Percentiles rank a stretch among this genome's conserved stretches.
phyloP scores from a whole-genome alignment of 768 basidiomycete genomes.

The Suillus clintonianus region DNA sequence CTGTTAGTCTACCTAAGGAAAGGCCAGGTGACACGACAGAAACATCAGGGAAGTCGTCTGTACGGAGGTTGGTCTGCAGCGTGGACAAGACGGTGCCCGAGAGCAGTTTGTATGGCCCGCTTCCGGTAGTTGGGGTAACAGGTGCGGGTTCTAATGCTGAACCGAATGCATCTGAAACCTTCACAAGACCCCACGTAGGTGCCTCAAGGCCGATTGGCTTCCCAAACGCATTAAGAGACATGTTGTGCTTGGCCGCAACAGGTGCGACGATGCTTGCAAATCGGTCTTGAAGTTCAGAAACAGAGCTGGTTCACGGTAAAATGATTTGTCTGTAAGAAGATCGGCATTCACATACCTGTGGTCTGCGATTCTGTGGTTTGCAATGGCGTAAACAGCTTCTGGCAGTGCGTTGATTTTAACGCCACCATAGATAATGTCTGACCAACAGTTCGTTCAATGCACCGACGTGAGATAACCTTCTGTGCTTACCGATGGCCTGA shows the following conservation, averaged over 20 bases:
- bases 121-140: slow-evolving; percentile 38
- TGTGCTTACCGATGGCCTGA: slow-evolving; percentile 28
- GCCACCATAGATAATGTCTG: slow-evolving; percentile 44
- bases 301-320: slow-evolving; percentile 9
- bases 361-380: slow-evolving; percentile 36
- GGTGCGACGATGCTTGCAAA: slow-evolving; percentile 12
- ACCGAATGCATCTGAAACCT: slow-evolving; percentile 38
- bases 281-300: slow-evolving; percentile 10
- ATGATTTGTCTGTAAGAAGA: neutral
- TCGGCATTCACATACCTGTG: slow-evolving; percentile 22
- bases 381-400: slow-evolving; percentile 39
- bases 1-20: slow-evolving; percentile 18
- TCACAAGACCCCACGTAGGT: slow-evolving; percentile 37
- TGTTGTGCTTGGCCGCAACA: slow-evolving; percentile 37
- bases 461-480: slow-evolving; percentile 29
- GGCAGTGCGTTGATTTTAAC: slow-evolving; percentile 51
- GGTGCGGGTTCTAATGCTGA: slow-evolving; percentile 42
- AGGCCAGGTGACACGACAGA: slow-evolving; percentile 39
- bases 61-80: slow-evolving; percentile 32
- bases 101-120: slow-evolving; percentile 41
- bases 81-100: slow-evolving; percentile 46
- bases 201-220: slow-evolving; percentile 21
- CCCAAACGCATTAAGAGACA: slow-evolving; percentile 45
- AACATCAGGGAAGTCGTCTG: slow-evolving; percentile 20
- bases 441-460: slow-evolving; percentile 26